Evolutionary conservation across 2,329 filamentous ascomycete species (phyloP).

Genomic region (Colletotrichum kahawae): DNA sequence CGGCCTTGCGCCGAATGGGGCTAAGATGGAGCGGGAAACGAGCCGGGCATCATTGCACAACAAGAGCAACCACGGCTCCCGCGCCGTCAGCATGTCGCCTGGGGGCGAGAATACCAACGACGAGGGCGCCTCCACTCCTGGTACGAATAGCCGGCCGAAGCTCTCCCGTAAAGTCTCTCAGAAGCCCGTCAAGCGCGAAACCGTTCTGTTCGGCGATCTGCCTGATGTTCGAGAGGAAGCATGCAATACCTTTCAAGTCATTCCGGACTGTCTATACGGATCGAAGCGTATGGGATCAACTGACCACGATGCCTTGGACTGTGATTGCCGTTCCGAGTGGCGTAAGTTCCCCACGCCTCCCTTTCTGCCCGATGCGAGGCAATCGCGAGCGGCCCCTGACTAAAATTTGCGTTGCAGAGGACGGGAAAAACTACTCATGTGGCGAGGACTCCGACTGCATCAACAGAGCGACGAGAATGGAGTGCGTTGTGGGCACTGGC

Average conservation of each 20-base stretch:
- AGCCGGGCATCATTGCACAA: constrained; percentile 39
- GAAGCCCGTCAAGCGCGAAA: constrained; percentile 58
- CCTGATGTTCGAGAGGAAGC: constrained; percentile 82
- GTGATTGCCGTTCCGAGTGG: constrained; percentile 94
- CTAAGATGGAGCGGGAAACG: constrained; percentile 44
- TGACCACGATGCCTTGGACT: constrained; percentile 89
- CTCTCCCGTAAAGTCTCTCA: constrained; percentile 19
- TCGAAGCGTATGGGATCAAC: constrained; percentile 91
- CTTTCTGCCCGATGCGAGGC: constrained; percentile 18
- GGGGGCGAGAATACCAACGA: constrained; percentile 51
- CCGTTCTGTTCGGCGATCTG: constrained; percentile 73
- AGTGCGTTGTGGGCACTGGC: constrained; percentile 80
- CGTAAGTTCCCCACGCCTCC: constrained; percentile 64
- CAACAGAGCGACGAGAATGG: constrained; percentile 97
- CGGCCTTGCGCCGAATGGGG: constrained; percentile 36
- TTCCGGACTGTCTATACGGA: constrained; percentile 86
- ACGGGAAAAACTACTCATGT: constrained; percentile 80
- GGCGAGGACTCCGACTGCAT: constrained; percentile 98
- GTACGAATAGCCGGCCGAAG: constrained; percentile 67
- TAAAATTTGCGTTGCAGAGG: constrained; percentile 42
- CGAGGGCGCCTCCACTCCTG: constrained; percentile 53
- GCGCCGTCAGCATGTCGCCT: constrained; percentile 48
- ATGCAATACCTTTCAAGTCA: constrained; percentile 76
- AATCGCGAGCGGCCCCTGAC: constrained; percentile 19
- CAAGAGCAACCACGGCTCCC: constrained; percentile 41